Conservation (phyloP, 2,329 filamentous ascomycete species). For the Metarhizium anisopliae region DNA sequence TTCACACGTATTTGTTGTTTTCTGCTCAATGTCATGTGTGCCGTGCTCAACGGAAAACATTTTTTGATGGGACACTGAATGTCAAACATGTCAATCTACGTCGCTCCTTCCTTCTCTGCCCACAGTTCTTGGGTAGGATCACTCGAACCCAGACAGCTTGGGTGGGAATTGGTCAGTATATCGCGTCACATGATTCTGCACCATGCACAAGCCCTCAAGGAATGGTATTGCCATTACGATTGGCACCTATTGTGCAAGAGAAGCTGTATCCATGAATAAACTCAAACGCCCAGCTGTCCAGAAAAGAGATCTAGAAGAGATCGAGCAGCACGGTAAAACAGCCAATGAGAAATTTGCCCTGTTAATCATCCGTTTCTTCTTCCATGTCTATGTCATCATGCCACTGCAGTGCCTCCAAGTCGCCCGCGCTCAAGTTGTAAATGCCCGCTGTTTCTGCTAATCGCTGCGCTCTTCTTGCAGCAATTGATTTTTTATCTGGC, state of each 20-base stretch:
- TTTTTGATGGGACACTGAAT: too few relatives aligned
- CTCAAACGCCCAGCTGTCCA: neutral
- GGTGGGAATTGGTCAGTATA: too few relatives aligned
- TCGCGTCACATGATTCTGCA: too few relatives aligned
- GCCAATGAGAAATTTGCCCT: neutral
- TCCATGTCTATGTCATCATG: conserved; percentile 4
- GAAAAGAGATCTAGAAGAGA: neutral
- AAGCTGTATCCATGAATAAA: neutral
- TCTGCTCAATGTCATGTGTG: too few relatives aligned
- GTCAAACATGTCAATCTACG: too few relatives aligned
- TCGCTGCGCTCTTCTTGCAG: conserved; percentile 10
- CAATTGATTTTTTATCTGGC: conserved; percentile 25
- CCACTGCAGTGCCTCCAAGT: conserved; percentile 12
- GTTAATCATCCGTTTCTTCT: neutral
- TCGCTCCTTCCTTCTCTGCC: too few relatives aligned
- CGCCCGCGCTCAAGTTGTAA: conserved; percentile 1
- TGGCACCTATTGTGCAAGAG: neutral
- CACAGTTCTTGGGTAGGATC: too few relatives aligned
- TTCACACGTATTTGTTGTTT: neutral
- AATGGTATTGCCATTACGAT: neutral
- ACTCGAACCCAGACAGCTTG: too few relatives aligned
- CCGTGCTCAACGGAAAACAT: too few relatives aligned
- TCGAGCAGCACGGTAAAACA: too few relatives aligned
- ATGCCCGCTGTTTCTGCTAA: conserved; percentile 12
- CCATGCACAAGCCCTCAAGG: neutral